Evolutionary conservation across 2,329 filamentous ascomycete genomes (phyloP).

Genomic region (Hirsutella thompsonii): DNA sequence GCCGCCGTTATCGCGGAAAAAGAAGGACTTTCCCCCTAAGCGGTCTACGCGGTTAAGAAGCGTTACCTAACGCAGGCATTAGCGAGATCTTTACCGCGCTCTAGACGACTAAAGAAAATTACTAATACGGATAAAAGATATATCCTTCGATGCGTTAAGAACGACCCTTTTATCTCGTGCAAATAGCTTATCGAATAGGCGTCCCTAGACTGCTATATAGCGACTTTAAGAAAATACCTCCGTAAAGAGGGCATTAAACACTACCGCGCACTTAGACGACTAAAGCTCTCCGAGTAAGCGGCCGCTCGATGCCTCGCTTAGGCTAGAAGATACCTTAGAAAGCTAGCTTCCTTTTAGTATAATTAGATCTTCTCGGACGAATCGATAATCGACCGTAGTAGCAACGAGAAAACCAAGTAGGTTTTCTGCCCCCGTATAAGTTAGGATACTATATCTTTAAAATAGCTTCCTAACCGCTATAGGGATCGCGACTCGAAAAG

Average conservation of each 20-base stretch:
- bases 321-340: neutral
- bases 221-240: neutral
- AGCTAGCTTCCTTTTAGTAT: neutral
- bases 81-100: neutral
- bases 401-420: neutral
- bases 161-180: neutral
- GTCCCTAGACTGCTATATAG: neutral
- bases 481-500: neutral
- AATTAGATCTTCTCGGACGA: neutral
- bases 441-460: neutral
- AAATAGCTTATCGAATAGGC: neutral
- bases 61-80: neutral
- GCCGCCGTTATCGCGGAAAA: neutral
- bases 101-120: too few relatives aligned
- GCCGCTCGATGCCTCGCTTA: neutral
- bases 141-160: constrained; percentile 1
- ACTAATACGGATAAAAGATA: neutral
- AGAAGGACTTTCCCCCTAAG: neutral
- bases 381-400: neutral
- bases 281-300: neutral
- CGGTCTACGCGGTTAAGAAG: neutral
- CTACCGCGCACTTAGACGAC: neutral
- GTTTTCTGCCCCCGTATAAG: neutral
- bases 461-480: neutral
- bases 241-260: neutral